phyloP scores from a whole-genome alignment of 2,329 filamentous ascomycete species.

The Colletotrichum endophyticum region DNA sequence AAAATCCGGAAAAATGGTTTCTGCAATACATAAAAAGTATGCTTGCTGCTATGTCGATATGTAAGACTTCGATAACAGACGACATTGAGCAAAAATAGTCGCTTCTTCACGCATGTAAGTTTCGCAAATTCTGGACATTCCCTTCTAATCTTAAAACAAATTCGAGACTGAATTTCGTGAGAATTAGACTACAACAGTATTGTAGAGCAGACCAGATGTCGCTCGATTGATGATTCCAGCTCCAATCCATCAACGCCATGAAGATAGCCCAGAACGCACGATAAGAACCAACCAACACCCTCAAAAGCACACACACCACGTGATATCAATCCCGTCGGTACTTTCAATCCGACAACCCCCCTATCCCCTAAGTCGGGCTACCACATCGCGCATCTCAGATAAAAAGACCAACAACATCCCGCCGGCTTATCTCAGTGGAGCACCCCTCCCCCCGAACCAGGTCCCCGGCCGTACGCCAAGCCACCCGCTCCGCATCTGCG shows the following conservation, averaged over 20 bases:
- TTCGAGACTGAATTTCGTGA: rapidly evolving
- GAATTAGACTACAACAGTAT: neutral
- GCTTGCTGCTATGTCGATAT: neutral
- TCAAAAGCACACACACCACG: too few species aligned
- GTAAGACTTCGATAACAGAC: rapidly evolving
- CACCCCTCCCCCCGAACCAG: neutral
- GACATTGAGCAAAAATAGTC: too few species aligned
- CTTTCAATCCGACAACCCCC: conserved; percentile 2
- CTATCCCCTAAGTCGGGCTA: neutral
- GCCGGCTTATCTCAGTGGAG: conserved; percentile 15
- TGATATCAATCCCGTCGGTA: neutral
- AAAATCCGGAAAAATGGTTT: rapidly evolving
- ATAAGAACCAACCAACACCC: neutral
- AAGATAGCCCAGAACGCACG: rapidly evolving
- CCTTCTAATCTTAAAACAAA: rapidly evolving
- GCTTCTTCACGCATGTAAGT: too few species aligned
- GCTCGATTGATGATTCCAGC: neutral
- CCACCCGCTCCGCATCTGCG: neutral
- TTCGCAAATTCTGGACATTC: rapidly evolving
- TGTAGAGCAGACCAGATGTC: rapidly evolving
- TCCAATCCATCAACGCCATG: rapidly evolving
- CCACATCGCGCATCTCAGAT: conserved; percentile 7
- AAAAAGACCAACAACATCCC: conserved; percentile 1
- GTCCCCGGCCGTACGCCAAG: conserved; percentile 4
- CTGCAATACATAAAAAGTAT: too few species aligned